Conservation (phyloP, 768 basidiomycete genomes). For the Lyophyllum atratum region DNA sequence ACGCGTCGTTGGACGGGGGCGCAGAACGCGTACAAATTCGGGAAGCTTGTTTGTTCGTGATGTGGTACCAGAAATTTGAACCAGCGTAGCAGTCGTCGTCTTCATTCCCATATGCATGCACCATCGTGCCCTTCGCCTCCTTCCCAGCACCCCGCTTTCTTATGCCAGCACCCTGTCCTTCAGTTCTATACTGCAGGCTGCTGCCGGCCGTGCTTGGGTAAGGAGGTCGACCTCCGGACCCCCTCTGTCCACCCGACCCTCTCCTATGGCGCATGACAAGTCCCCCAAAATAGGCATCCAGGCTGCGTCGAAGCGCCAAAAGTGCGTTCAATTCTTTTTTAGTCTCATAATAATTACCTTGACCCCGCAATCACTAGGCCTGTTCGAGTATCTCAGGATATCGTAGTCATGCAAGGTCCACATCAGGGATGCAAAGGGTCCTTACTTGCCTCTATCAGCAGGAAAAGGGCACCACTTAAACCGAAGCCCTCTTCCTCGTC, state of each 20-base stretch:
- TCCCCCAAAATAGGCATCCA: background rate
- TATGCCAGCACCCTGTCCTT: constrained; percentile 31
- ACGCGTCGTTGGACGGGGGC: background rate
- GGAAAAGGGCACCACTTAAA: background rate
- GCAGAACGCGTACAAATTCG: background rate
- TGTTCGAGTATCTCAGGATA: background rate
- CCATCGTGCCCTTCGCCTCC: constrained; percentile 42
- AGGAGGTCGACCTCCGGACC: constrained; percentile 22
- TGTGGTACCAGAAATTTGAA: constrained; percentile 17
- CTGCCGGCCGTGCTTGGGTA: constrained; percentile 52
- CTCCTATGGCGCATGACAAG: background rate
- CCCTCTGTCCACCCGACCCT: background rate
- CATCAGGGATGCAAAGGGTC: background rate
- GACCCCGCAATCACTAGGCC: background rate
- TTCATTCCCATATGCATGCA: constrained; percentile 48
- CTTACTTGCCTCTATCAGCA: background rate
- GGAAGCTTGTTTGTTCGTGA: constrained; percentile 15
- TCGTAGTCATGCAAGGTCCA: background rate
- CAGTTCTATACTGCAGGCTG: constrained; percentile 43
- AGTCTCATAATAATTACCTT: background rate
- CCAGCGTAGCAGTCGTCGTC: constrained; percentile 4
- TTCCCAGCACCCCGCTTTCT: constrained; percentile 22
- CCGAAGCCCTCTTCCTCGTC: background rate
- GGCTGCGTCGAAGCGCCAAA: background rate
- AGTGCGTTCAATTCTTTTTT: constrained; percentile 1